A percentile compares a stretch with the other conserved stretches of the same genome.
Conservation (phyloP, 176 grass and related monocot genomes). For the Echinochloa phyllopogon region DNA sequence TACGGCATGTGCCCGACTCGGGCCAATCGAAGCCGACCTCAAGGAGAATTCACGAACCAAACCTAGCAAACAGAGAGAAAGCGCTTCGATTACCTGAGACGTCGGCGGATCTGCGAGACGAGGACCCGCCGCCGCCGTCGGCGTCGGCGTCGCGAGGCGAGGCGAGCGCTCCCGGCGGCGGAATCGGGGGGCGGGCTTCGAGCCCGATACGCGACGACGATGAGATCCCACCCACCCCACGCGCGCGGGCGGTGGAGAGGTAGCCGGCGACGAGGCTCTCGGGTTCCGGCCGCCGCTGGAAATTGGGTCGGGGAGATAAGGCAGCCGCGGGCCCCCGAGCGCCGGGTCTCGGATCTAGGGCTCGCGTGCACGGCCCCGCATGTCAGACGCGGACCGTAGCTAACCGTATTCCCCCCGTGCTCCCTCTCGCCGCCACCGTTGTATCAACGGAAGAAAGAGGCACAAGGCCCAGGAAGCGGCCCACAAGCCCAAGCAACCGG, state of each 20-base stretch:
- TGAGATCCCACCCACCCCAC: no score
- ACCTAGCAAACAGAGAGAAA: neutral
- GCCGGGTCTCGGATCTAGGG: constrained; percentile 27
- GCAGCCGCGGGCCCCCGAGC: neutral
- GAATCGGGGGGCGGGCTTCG: neutral
- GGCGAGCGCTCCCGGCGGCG: neutral
- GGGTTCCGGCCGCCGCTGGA: neutral
- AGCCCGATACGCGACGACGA: neutral
- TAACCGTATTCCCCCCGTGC: no score
- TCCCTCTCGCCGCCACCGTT: no score
- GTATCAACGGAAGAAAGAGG: no score
- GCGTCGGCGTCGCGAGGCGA: no score
- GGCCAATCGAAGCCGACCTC: neutral
- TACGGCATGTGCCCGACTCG: neutral
- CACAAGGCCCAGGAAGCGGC: no score
- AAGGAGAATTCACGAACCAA: neutral
- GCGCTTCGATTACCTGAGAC: constrained; percentile 4
- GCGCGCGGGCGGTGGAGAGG: neutral
- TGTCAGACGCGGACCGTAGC: neutral
- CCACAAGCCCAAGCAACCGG: no score
- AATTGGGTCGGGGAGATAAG: neutral
- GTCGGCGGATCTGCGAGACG: neutral
- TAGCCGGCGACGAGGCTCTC: neutral
- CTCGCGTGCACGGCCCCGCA: neutral
- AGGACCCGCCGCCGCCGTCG: neutral